phyloP scores from a whole-genome alignment of 129 eudicot genomes.

The Silybum marianum region DNA sequence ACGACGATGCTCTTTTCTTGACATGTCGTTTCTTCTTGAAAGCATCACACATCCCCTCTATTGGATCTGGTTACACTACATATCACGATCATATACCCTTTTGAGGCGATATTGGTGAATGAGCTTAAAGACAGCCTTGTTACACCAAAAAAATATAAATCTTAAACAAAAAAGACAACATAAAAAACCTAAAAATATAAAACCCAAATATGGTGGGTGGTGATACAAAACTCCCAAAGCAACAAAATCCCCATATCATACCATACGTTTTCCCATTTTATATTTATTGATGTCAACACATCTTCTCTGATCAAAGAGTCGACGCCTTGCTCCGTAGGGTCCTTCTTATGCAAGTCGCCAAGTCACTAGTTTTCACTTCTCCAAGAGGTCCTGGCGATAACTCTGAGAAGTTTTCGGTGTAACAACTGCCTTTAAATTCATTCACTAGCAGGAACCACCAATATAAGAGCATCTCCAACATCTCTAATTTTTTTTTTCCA shows the following conservation, averaged over 20 bases:
- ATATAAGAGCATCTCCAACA: no score
- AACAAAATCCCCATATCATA: conserved; percentile 60
- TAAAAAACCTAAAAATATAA: no score
- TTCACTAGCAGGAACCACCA: conserved; percentile 41
- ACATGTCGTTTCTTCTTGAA: conserved; percentile 82
- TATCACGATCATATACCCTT: conserved; percentile 80
- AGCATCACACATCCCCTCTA: conserved; percentile 58
- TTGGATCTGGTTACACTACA: conserved; percentile 82
- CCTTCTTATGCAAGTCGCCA: conserved; percentile 40
- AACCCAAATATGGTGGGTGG: no score
- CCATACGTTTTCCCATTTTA: conserved; percentile 59
- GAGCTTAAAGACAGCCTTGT: conserved; percentile 60
- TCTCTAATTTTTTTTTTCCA: no score
- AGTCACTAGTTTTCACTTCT: conserved; percentile 50
- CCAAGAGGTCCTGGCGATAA: conserved; percentile 76
- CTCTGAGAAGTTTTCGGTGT: conserved; percentile 43
- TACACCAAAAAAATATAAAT: conserved; percentile 22
- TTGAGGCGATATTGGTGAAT: conserved; percentile 72
- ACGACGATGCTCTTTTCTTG: conserved; percentile 84
- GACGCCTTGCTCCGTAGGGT: not conserved
- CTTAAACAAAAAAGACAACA: no score
- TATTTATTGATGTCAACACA: conserved; percentile 66
- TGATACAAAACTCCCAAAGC: conserved; percentile 76
- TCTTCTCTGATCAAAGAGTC: conserved; percentile 75
- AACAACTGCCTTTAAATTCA: conserved; percentile 64